Evolutionary conservation across 306 rosid species (phyloP).

Genomic region (Malus sylvestris): DNA sequence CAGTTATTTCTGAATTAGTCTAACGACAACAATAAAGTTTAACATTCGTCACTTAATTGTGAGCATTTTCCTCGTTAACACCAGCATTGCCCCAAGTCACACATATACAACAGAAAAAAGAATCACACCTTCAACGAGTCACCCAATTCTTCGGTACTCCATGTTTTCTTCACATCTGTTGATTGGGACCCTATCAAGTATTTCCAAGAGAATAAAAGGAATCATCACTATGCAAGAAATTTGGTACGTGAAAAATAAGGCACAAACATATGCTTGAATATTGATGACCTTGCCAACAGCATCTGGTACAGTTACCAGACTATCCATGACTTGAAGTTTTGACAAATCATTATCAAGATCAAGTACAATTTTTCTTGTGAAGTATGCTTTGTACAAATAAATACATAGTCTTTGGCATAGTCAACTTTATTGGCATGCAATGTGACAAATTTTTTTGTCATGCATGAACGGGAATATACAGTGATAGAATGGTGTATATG

Average conservation of each 20-base stretch:
- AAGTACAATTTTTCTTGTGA: neutral
- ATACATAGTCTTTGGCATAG: neutral
- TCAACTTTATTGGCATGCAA: neutral
- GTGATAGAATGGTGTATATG: neutral
- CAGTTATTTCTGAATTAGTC: neutral
- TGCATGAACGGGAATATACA: neutral
- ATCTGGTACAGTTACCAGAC: neutral
- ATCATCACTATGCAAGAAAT: neutral
- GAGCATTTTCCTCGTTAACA: neutral
- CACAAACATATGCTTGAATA: neutral
- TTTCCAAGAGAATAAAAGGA: neutral
- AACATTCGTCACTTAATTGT: neutral
- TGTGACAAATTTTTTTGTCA: neutral
- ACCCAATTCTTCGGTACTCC: slow-evolving; percentile 35
- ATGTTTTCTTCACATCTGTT: slow-evolving; percentile 19
- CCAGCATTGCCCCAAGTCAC: neutral
- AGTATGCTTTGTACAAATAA: neutral
- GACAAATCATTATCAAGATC: neutral
- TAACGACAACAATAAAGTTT: neutral
- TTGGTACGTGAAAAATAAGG: neutral
- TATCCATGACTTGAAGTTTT: neutral
- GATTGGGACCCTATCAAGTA: slow-evolving; percentile 23
- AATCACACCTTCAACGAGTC: slow-evolving; percentile 56
- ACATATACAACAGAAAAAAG: neutral
- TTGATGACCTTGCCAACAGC: neutral